Base-by-base conservation (phyloP, 495 filamentous ascomycete genomes). In the Pyronema omphalodes region DNA sequence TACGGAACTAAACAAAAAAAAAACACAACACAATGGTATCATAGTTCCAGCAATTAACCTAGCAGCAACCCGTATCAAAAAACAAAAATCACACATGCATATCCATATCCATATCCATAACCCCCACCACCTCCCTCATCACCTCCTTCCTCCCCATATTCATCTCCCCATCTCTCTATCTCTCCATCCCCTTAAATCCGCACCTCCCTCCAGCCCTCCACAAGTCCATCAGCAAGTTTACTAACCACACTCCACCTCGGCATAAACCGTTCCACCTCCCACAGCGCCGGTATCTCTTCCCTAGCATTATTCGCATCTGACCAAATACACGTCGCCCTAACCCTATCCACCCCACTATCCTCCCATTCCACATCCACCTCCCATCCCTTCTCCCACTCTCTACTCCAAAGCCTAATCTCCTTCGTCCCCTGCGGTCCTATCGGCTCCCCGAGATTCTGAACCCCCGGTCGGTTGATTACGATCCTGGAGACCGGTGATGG, bases 241-340 rank as follows among this genome's bases (percentile, higher is more conserved):
- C 76, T 77, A 35, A 84, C 67, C 9, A 81, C 82, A 7, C 78
- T 78, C 91, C 91, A 98, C 1, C 66, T 68, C 0, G 91, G 91
- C 54, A 74, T 71, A 69, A 78, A 95, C 66, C 78, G 73, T 51
- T 73, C 69, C 15, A 82, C 76, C 68, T 98, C 91, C 58, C 91
- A 84, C 35, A 91, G 73, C 11, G 91, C 91, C 0, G 91, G 87
- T 48, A 98, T 89, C 7, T 72, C 68, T 3, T 80, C 82, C 34
- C 48, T 34, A 8, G 66, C 63, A 9, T 68, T 71, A 58, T 93
- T 94, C 33, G 76, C 78, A 70, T 96, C 91, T 59, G 80, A 84
- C 91, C 91, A 98, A 12, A 85, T 67, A 71, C 89, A 96, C 8
- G 83, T 74, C 3, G 88, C 78, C 44, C 70, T 72, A 0, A 88